Conservation (phyloP, 345 rosid genomes). For the Eucalyptus sp. region DNA sequence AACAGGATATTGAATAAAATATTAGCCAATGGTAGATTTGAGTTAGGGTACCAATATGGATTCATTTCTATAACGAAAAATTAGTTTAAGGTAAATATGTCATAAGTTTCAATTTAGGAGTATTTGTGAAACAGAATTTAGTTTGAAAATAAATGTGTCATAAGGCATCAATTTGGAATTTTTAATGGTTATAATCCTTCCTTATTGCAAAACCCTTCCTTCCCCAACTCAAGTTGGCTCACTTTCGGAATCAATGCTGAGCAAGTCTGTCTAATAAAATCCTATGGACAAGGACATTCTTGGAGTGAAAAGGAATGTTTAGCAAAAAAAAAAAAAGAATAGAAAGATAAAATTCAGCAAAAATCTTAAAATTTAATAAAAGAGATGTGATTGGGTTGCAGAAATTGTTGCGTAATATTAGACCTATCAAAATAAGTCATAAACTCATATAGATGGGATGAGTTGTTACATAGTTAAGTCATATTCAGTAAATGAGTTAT, state of each 20-base stretch:
- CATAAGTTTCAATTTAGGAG: background rate
- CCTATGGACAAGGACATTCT: background rate
- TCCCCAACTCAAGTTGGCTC: background rate
- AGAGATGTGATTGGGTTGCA: background rate
- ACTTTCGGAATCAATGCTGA: background rate
- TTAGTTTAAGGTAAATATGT: background rate
- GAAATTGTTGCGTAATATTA: background rate
- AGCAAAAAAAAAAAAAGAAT: fast-evolving
- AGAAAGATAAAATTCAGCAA: background rate
- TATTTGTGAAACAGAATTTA: no score
- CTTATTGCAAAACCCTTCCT: background rate
- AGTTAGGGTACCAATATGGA: no score
- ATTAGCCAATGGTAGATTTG: background rate
- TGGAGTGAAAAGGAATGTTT: background rate
- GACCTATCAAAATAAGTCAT: no score
- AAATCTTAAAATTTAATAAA: background rate
- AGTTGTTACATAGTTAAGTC: no score
- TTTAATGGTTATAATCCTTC: background rate
- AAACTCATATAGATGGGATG: no score
- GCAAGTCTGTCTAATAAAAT: background rate
- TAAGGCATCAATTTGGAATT: background rate
- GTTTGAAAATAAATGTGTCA: no score
- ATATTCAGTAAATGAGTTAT: no score
- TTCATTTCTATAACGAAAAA: no score
- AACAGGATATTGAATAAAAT: background rate